Base-by-base conservation (phyloP, 23 red algal genomes). In the Agarophyton chilense region DNA sequence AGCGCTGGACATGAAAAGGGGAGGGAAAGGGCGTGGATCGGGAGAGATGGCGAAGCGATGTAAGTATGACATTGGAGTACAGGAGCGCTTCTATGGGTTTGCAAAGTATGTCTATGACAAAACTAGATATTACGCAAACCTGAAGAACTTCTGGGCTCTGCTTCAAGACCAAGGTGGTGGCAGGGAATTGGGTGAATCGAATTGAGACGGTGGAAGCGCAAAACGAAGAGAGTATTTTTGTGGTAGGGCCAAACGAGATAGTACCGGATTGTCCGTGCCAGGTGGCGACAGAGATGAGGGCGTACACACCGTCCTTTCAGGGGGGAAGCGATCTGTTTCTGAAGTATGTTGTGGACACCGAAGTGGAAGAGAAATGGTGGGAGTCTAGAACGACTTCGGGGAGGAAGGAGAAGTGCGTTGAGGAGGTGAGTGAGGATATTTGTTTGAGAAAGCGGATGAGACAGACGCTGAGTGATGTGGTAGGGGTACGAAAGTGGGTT, bases 31-130 rank as follows among this genome's bases (percentile, higher is more conserved):
- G 45, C 7, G 26, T 2, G 72, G 34, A n/a, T n/a, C n/a, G n/a
- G n/a, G n/a, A n/a, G n/a, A n/a, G n/a, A n/a, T n/a, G n/a, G n/a
- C n/a, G n/a, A n/a, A n/a, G n/a, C n/a, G n/a, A n/a, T n/a, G n/a
- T n/a, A n/a, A n/a, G n/a, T n/a, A n/a, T n/a, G n/a, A 77, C 2
- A 77, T 77, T 26, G 72, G 72, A 12, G 34, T 77, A 4, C 39
- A 9, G 32, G 72, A 77, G 22, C 34, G 61, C 2, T 66, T 36
- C 34, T 66, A 39, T 33, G 34, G 61, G 25, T 66, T 66, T 66
- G 61, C 61, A 66, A 33, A 28, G 34, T 11, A 11, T 35, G 28
- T 62, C 10, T 62, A 62, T 22, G 56, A 62, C 8, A 22, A 31
- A 19, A 62, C 34, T 53, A 11, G 11, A 53, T 34, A 66, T 39